These are phyloP conservation scores for Stemphylium beticola DNA, from an alignment of 2,329 filamentous ascomycete species.

Conservation along the genomic window DNA sequence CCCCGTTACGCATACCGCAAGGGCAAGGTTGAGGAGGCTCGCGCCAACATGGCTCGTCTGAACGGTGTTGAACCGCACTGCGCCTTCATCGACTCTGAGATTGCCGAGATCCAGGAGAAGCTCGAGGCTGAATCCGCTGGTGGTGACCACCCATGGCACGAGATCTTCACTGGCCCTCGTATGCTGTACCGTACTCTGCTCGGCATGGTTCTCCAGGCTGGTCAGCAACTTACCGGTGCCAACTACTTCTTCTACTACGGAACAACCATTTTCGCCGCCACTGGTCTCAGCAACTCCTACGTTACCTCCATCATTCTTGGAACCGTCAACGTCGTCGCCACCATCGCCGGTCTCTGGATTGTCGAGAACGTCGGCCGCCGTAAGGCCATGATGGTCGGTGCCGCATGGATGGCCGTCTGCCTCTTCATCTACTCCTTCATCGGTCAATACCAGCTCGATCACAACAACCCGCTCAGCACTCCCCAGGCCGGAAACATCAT, in stretches of 20 bases:
- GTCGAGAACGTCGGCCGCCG: conserved; percentile 57
- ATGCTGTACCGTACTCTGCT: conserved; percentile 70
- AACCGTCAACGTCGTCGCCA: conserved; percentile 57
- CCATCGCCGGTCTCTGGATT: conserved; percentile 54
- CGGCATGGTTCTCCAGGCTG: conserved; percentile 67
- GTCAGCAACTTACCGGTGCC: conserved; percentile 72
- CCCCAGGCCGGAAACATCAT: conserved; percentile 62
- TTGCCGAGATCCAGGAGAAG: conserved; percentile 63
- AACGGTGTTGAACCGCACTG: conserved; percentile 64
- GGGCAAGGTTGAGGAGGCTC: conserved; percentile 58
- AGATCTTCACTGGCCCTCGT: conserved; percentile 69
- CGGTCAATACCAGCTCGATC: conserved; percentile 52
- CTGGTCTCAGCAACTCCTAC: conserved; percentile 52
- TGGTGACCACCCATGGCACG: conserved; percentile 54
- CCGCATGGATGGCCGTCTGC: conserved; percentile 60
- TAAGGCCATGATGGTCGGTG: conserved; percentile 54
- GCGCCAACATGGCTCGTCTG: conserved; percentile 59
- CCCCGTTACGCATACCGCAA: conserved; percentile 65
- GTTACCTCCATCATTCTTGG: conserved; percentile 58
- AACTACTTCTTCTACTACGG: conserved; percentile 58
- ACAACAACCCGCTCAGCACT: conserved; percentile 41
- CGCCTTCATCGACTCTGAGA: conserved; percentile 59
- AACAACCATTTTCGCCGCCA: conserved; percentile 54
- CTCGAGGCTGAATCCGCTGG: conserved; percentile 58
- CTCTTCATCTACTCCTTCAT: conserved; percentile 62